Percentiles rank a stretch among this genome's conserved stretches.
Evolutionary conservation across 495 filamentous ascomycete genomes (phyloP).

Genomic region (Tuber microsphaerosporum): DNA sequence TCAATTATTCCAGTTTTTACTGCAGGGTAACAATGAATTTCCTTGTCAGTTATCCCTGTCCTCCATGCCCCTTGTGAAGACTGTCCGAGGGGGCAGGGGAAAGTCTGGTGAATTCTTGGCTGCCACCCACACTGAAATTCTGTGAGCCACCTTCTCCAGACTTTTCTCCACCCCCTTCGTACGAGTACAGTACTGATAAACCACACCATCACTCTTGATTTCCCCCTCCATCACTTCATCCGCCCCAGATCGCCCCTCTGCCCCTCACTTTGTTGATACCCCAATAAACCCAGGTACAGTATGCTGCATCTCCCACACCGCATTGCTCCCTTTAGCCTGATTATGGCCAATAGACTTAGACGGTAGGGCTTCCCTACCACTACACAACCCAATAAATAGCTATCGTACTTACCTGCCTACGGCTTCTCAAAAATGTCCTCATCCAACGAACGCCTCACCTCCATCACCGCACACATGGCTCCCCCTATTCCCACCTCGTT

Average conservation of each 20-base stretch:
- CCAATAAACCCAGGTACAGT: not conserved
- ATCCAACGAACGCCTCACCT: constrained; percentile 35
- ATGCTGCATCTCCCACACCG: not conserved
- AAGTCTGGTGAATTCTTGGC: too few species aligned
- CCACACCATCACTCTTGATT: too few species aligned
- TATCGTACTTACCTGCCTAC: not conserved
- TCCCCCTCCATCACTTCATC: not conserved
- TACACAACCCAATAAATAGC: not conserved
- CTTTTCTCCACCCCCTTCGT: too few species aligned
- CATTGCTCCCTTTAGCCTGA: not conserved
- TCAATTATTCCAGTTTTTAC: too few species aligned
- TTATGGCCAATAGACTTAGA: not conserved
- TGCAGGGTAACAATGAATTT: too few species aligned
- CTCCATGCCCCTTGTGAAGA: too few species aligned
- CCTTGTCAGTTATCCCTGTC: too few species aligned
- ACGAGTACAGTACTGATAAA: too few species aligned
- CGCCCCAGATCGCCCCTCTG: not conserved
- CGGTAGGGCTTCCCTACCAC: not conserved
- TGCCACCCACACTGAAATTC: too few species aligned
- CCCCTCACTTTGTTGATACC: not conserved
- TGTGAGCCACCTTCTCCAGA: too few species aligned
- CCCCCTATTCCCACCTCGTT: constrained; percentile 51
- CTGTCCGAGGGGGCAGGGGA: too few species aligned
- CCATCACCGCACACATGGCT: constrained; percentile 52
- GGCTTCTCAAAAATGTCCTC: constrained; percentile 2